Percentiles rank a stretch among this genome's conserved stretches.
phyloP scores from a whole-genome alignment of 108 stramenopile genomes.

The Nitzschia sp. region DNA sequence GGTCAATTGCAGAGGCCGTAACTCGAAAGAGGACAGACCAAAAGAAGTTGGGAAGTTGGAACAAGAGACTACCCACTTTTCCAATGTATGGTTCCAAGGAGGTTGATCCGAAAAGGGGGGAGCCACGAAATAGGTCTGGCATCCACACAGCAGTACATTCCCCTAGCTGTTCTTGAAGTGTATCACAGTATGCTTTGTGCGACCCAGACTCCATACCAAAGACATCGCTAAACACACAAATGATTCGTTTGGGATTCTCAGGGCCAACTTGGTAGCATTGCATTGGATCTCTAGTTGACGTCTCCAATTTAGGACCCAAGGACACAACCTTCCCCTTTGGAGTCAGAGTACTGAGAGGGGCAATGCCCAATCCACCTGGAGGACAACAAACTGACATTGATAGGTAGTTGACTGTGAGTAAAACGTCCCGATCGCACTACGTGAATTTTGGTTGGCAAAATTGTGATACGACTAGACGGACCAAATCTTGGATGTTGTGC shows the following conservation, averaged over 20 bases:
- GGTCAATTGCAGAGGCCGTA: not conserved
- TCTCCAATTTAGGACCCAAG: not conserved
- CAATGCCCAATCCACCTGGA: conserved; percentile 1
- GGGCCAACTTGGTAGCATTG: conserved; percentile 4
- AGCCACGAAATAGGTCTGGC: not conserved
- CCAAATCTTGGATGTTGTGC: no score
- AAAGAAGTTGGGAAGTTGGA: not conserved
- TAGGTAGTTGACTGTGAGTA: no score
- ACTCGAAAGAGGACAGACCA: not conserved
- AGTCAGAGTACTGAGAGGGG: not conserved
- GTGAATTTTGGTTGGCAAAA: no score
- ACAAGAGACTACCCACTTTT: not conserved
- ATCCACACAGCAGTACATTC: not conserved
- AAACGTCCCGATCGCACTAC: no score
- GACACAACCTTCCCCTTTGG: not conserved
- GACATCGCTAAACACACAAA: conserved; percentile 2
- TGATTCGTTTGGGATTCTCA: not conserved
- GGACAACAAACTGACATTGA: conserved; percentile 4
- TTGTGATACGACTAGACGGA: no score
- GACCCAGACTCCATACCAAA: not conserved
- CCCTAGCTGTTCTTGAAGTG: not conserved
- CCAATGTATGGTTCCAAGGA: not conserved
- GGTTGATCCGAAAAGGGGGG: not conserved
- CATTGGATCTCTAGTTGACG: not conserved
- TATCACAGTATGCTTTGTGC: not conserved